Evolutionary conservation across 352 stramenopile species (phyloP), one percentile per base, ranked within the genome.

Genomic region (Phytophthora meadii): DNA sequence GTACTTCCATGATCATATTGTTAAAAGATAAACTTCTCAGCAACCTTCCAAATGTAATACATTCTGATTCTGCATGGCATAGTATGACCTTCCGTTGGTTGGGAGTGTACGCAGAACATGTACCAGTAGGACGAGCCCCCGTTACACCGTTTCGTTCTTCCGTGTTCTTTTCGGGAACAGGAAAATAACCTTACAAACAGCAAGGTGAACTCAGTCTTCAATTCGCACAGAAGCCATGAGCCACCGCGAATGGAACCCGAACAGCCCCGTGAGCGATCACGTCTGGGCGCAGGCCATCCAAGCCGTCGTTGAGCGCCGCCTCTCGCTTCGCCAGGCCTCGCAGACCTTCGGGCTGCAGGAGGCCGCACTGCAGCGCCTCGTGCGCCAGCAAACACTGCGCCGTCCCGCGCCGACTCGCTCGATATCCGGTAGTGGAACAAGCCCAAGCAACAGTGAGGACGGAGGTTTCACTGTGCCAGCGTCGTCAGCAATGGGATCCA

Each of bases 271-370:
- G 36, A 86, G 72, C 52, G 73, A 92, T 46, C 61, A 77, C 27
- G 59, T 82, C 19, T 90, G 81, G 84, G 81, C 82, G n/a, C 77
- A 81, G 32, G 84, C 79, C 48, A 78, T 90, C 54, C 80, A 84
- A 48, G 80, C 81, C 48, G 81, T 93, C 47, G 82, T 73, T 36
- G 74, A 89, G 28, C 77, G 86, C 60, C 85, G 86, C 28, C 81
- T 90, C 52, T 86, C 74, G 27, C 67, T 90, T 6, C 80, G 80
- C 47, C 72, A 74, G 30, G 81, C 82, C 17, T 70, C 84, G 11
- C 79, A 90, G 59, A 65, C 80, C 61, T 90, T 82, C 52, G 84
- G 80, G 24, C 66, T 93, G 32, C 82, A 93, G 46, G 78, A 88
- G 64, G 70, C 80, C 69, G 84, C 78, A 45, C 79, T 90, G 22